Percentiles rank a stretch among this genome's conserved stretches.
These are phyloP conservation scores for Xylariomycetidae sp. DNA, from an alignment of 2,329 filamentous ascomycete species.

Conservation along the genomic window DNA sequence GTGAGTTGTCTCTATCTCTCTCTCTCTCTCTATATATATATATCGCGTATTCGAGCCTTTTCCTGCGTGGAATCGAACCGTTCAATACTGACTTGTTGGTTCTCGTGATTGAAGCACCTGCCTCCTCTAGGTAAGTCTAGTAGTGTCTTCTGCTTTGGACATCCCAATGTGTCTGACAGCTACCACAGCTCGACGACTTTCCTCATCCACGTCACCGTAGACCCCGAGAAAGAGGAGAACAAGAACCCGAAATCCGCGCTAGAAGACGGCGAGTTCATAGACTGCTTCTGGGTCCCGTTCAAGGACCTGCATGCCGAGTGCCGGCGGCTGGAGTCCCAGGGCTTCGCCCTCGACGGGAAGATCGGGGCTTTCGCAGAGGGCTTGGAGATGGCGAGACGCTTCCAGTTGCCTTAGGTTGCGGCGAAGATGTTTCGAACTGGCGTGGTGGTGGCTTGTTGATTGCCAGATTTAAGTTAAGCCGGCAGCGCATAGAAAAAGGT, in stretches of 20 bases:
- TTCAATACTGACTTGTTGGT: too few species aligned
- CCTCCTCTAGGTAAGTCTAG: too few species aligned
- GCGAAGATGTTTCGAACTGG: too few species aligned
- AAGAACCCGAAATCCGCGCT: slow-evolving; percentile 40
- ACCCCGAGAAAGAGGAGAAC: slow-evolving; percentile 39
- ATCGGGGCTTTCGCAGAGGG: slow-evolving; percentile 27
- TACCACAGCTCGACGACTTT: slow-evolving; percentile 21
- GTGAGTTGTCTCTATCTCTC: slow-evolving; percentile 14
- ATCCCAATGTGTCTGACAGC: not conserved
- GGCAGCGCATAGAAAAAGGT: too few species aligned
- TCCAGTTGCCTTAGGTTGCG: too few species aligned
- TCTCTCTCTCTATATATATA: not conserved
- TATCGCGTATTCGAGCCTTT: too few species aligned
- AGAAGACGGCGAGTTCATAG: slow-evolving; percentile 49
- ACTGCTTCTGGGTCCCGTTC: slow-evolving; percentile 44
- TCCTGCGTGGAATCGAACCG: too few species aligned
- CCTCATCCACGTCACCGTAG: slow-evolving; percentile 40
- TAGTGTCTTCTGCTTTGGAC: too few species aligned
- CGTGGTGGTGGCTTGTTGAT: too few species aligned
- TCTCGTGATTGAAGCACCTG: too few species aligned
- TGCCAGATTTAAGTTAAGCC: too few species aligned
- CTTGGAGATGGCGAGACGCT: slow-evolving; percentile 22
- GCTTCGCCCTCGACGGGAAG: slow-evolving; percentile 28
- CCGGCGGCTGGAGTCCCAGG: slow-evolving; percentile 33
- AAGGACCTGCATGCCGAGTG: slow-evolving; percentile 41